phyloP scores from a whole-genome alignment of 352 stramenopile genomes.

The Phytophthora niederhauseri region DNA sequence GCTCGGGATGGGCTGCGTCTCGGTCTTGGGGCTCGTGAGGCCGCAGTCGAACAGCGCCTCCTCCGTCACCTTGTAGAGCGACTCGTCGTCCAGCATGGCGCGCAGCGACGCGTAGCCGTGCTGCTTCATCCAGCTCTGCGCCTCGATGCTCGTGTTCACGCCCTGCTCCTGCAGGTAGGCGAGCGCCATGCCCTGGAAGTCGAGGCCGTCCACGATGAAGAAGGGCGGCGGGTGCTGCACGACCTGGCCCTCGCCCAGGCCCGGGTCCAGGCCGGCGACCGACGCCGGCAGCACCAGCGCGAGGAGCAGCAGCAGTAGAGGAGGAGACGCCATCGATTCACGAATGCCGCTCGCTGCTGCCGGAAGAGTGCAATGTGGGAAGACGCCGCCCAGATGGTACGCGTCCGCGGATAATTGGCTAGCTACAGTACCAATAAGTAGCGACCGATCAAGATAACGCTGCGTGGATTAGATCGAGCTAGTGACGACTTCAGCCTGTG shows the following conservation, averaged over 20 bases:
- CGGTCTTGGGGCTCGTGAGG: constrained; percentile 48
- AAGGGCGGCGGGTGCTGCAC: constrained; percentile 52
- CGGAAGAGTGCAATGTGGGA: constrained; percentile 10
- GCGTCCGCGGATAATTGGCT: constrained; percentile 14
- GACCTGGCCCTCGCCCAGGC: constrained; percentile 51
- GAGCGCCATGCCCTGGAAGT: constrained; percentile 48
- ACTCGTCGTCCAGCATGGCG: constrained; percentile 61
- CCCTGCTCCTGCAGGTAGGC: constrained; percentile 62
- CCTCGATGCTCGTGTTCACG: constrained; percentile 52
- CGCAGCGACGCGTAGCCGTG: constrained; percentile 53
- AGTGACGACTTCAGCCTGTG: not conserved
- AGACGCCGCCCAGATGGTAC: constrained; percentile 13
- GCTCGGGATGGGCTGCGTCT: constrained; percentile 52
- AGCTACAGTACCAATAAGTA: too few species aligned
- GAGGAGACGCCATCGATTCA: constrained; percentile 17
- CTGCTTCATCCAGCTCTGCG: constrained; percentile 42
- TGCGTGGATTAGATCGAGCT: constrained; percentile 22
- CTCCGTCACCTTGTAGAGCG: constrained; percentile 52
- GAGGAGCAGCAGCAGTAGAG: constrained; percentile 11
- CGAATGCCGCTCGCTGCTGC: constrained; percentile 4
- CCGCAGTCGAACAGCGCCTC: constrained; percentile 62
- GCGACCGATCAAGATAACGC: constrained; percentile 19
- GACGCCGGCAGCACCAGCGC: constrained; percentile 11
- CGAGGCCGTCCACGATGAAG: constrained; percentile 59
- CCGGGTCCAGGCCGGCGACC: constrained; percentile 15